A percentile compares a stretch with the other conserved stretches of the same genome.
These are phyloP conservation scores for Erodium maritimum DNA, from an alignment of 345 rosid species.

Conservation along the genomic window DNA sequence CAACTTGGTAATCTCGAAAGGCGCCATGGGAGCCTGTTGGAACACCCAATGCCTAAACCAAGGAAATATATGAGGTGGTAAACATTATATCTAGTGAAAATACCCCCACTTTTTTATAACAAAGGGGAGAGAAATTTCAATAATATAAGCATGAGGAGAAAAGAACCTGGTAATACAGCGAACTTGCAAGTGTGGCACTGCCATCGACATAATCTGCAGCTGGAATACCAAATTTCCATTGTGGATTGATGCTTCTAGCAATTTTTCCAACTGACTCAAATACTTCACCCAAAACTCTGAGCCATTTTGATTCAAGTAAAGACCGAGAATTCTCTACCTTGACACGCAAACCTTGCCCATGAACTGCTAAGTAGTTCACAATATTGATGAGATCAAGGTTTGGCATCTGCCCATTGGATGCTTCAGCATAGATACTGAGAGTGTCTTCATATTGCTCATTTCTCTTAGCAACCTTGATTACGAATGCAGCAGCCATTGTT, in stretches of 20 bases:
- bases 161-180: constrained; percentile 71
- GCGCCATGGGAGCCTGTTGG: constrained; percentile 97
- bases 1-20: constrained; percentile 89
- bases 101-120: no score
- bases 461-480: constrained; percentile 59
- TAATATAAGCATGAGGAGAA: background rate
- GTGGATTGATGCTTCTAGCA: constrained; percentile 47
- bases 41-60: constrained; percentile 70
- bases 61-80: no score
- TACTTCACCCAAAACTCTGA: constrained; percentile 41
- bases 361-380: constrained; percentile 77
- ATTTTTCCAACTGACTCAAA: constrained; percentile 51
- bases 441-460: constrained; percentile 44
- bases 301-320: constrained; percentile 46
- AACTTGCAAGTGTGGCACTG: constrained; percentile 78
- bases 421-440: constrained; percentile 71
- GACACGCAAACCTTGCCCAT: constrained; percentile 76
- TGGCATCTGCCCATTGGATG: constrained; percentile 98
- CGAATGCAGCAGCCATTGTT: constrained; percentile 82
- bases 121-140: background rate
- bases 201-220: constrained; percentile 76
- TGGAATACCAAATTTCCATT: constrained; percentile 70
- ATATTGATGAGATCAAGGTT: constrained; percentile 88
- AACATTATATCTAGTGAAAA: no score
- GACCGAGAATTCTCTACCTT: constrained; percentile 54